Percentiles rank a stretch among this genome's conserved stretches.
These are phyloP conservation scores for Phlyctochytrium bullatum DNA, from an alignment of 192 early-diverging fungal species.

Conservation along the genomic window DNA sequence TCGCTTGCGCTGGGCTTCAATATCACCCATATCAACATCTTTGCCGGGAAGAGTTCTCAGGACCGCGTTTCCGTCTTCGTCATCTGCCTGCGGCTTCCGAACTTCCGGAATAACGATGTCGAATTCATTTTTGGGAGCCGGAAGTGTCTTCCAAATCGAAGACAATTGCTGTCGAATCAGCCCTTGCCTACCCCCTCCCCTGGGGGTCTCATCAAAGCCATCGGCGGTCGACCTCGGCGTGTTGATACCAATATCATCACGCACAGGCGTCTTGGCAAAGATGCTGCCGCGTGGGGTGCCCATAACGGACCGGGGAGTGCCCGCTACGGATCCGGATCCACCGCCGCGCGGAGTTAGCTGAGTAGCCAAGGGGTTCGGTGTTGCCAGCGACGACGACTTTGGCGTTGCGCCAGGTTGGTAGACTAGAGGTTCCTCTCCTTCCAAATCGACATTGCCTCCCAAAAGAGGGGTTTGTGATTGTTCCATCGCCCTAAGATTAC, in stretches of 20 bases:
- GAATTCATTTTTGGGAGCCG: slow-evolving; percentile 90
- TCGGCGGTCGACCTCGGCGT: slow-evolving; percentile 58
- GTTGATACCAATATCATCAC: slow-evolving; percentile 58
- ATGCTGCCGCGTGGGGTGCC: slow-evolving; percentile 25
- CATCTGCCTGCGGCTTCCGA: slow-evolving; percentile 19
- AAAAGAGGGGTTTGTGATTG: slow-evolving; percentile 80
- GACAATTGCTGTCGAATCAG: slow-evolving; percentile 69
- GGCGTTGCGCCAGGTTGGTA: slow-evolving; percentile 56
- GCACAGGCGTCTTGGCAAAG: slow-evolving; percentile 27
- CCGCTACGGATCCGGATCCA: not conserved
- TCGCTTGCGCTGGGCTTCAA: slow-evolving; percentile 21
- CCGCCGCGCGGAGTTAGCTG: slow-evolving; percentile 42
- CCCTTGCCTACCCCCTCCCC: slow-evolving; percentile 58
- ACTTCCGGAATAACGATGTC: slow-evolving; percentile 81
- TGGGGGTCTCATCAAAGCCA: slow-evolving; percentile 67
- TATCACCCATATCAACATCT: slow-evolving; percentile 25
- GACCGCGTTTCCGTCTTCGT: slow-evolving; percentile 28
- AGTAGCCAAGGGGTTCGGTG: slow-evolving; percentile 75
- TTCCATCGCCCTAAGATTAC: slow-evolving; percentile 76
- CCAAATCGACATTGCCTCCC: slow-evolving; percentile 61
- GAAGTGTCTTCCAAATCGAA: slow-evolving; percentile 67
- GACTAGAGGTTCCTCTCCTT: slow-evolving; percentile 32
- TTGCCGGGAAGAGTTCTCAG: slow-evolving; percentile 36
- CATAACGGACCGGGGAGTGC: slow-evolving; percentile 22
- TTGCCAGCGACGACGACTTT: slow-evolving; percentile 48